Evolutionary conservation across 768 basidiomycete species (phyloP), one percentile per base, ranked within the genome.

Genomic region (Tricholoma sp.): DNA sequence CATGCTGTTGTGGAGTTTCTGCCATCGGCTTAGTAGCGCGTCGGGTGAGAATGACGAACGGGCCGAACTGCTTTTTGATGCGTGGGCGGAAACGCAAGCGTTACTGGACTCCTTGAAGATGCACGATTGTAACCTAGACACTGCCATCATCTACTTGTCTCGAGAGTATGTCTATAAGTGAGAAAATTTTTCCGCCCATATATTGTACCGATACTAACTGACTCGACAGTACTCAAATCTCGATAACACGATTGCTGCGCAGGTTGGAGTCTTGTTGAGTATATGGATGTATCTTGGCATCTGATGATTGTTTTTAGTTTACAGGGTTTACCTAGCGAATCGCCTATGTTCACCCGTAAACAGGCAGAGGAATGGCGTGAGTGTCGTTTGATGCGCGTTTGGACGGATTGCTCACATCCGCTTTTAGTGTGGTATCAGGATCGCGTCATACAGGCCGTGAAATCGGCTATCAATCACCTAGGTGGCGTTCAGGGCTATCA

Each of bases 1-100:
- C 66, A 88, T 91, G 86, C 78, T 92, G 9, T 74, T 91, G 3
- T 92, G 89, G 88, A 87, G 82, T 63, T 86, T 84, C 65, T 85
- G 83, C 61, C 76, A 78, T 50, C 81, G 82, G 3, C 72, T 84
- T 24, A 67, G 79, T 51, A 73, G 75, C 55, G 74, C 75, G 11
- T 29, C 58, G 0, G 74, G 75, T 56, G 67, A 72, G 10, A 73
- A 73, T 19, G 80, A 84, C 32, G 80, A 82, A n/a, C 79, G 80
- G 46, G 79, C 83, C 0, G 83, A 83, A 41, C 75, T 83, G 51
- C 80, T 84, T 5, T 72, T 82, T 56, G 81, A 84, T 50, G 82
- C 83, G 1, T 86, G 82, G 74, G 71, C 78, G n/a, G 88, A 91
- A 70, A 79, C 83, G 0, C 82, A 81, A 43, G 74, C 79, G 0